Percentiles rank a stretch among this genome's conserved stretches.
phyloP scores from a whole-genome alignment of 2,329 filamentous ascomycete genomes.

The Xylariaceae sp. region DNA sequence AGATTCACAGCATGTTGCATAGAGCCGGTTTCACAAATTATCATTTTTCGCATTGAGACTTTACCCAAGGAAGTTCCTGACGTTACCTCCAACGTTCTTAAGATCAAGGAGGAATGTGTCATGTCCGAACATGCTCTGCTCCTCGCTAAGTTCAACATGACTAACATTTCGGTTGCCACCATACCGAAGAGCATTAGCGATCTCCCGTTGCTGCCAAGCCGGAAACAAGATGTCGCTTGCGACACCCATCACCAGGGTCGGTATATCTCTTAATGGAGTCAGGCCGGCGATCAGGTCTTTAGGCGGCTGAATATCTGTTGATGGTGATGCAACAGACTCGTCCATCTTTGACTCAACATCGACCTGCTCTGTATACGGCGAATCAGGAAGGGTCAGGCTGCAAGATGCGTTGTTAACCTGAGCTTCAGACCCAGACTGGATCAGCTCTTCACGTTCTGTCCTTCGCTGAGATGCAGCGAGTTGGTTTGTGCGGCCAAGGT shows the following conservation, averaged over 20 bases:
- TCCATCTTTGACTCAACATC: conserved; percentile 39
- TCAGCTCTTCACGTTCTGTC: conserved; percentile 53
- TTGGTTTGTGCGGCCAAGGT: conserved; percentile 73
- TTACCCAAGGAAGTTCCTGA: conserved; percentile 72
- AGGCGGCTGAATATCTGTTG: conserved; percentile 54
- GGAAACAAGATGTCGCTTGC: conserved; percentile 96
- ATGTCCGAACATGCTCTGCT: conserved; percentile 91
- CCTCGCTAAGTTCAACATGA: conserved; percentile 88
- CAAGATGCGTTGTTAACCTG: conserved; percentile 51
- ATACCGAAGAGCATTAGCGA: conserved; percentile 75
- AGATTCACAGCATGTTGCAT: not conserved
- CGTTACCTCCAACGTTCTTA: conserved; percentile 81
- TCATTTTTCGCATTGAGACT: conserved; percentile 1
- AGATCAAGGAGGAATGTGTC: conserved; percentile 94
- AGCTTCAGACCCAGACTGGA: conserved; percentile 45
- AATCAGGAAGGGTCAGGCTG: conserved; percentile 75
- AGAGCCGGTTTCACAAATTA: not conserved
- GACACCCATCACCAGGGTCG: conserved; percentile 86
- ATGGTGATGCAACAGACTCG: conserved; percentile 29
- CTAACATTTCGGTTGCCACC: conserved; percentile 77
- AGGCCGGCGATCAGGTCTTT: conserved; percentile 77
- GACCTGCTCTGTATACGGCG: conserved; percentile 82
- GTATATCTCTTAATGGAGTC: conserved; percentile 65
- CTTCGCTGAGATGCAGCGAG: conserved; percentile 59
- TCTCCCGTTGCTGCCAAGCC: conserved; percentile 94